These are phyloP conservation scores for Cerrena zonata DNA, from an alignment of 1,284 basidiomycete genomes.

Conservation along the genomic window DNA sequence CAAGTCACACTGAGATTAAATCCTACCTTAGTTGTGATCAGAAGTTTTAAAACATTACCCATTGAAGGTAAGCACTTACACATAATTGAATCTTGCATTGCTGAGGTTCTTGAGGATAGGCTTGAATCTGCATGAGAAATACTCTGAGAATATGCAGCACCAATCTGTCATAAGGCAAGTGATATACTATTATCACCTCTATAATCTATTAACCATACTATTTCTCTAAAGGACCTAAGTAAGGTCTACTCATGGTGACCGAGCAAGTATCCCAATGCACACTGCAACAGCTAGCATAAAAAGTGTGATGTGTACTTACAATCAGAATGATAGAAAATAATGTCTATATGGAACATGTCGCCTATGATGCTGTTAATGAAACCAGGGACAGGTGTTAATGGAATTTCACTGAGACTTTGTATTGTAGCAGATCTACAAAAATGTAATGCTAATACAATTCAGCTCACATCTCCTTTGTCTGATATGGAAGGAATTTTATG, in stretches of 20 bases:
- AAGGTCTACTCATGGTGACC: slow-evolving; percentile 27
- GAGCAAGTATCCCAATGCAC: slow-evolving; percentile 28
- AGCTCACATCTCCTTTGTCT: slow-evolving; percentile 29
- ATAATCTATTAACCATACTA: slow-evolving; percentile 33
- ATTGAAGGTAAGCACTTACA: slow-evolving; percentile 15
- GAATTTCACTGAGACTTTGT: slow-evolving; percentile 24
- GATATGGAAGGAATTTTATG: slow-evolving; percentile 17
- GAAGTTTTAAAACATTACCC: slow-evolving; percentile 10
- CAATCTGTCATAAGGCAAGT: slow-evolving; percentile 20
- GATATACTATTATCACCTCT: slow-evolving; percentile 27
- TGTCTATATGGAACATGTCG: slow-evolving; percentile 25
- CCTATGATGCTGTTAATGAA: slow-evolving; percentile 25
- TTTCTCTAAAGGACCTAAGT: slow-evolving; percentile 31
- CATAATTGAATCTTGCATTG: slow-evolving; percentile 12
- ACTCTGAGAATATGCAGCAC: slow-evolving; percentile 17
- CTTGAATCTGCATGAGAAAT: slow-evolving; percentile 11
- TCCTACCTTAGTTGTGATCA: slow-evolving; percentile 17
- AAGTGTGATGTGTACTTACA: slow-evolving; percentile 27
- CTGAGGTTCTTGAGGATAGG: slow-evolving; percentile 15
- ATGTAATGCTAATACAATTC: slow-evolving; percentile 31
- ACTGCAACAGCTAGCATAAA: slow-evolving; percentile 21
- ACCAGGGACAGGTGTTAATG: slow-evolving; percentile 11
- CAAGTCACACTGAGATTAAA: slow-evolving; percentile 19
- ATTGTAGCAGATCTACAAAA: slow-evolving; percentile 30
- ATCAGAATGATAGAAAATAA: slow-evolving; percentile 26